These are phyloP conservation scores for Russula vinacea DNA, from an alignment of 768 basidiomycete species.

Conservation along the genomic window DNA sequence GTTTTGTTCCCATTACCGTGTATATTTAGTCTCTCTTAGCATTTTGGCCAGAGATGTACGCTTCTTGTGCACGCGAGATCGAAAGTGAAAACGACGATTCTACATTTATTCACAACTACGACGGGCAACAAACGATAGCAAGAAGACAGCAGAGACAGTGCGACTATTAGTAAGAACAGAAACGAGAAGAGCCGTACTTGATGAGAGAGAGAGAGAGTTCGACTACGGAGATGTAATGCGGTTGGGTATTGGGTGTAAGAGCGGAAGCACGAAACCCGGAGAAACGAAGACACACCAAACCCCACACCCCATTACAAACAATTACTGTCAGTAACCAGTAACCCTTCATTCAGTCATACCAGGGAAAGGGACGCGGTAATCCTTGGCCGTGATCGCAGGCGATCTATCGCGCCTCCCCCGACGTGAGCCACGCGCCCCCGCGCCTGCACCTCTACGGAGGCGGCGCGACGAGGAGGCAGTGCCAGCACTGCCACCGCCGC, in stretches of 20 bases:
- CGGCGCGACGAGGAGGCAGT: too few relatives aligned
- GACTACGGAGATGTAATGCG: neutral
- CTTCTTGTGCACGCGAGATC: neutral
- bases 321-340: too few relatives aligned
- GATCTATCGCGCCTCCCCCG: neutral
- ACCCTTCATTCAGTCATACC: neutral
- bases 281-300: neutral
- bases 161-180: neutral
- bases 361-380: slow-evolving; percentile 1
- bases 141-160: neutral
- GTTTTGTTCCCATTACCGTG: neutral
- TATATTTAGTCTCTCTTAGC: neutral
- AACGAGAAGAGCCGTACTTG: neutral
- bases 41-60: neutral
- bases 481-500: neutral
- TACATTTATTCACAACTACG: neutral
- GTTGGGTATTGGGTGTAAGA: neutral
- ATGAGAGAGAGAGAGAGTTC: neutral
- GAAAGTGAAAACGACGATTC: neutral
- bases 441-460: neutral
- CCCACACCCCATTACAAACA: neutral
- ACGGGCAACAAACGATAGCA: neutral
- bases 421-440: neutral
- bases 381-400: slow-evolving; percentile 11
- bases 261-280: too few relatives aligned